phyloP scores from a whole-genome alignment of 2,329 filamentous ascomycete species.

The Penicillium sp. region DNA sequence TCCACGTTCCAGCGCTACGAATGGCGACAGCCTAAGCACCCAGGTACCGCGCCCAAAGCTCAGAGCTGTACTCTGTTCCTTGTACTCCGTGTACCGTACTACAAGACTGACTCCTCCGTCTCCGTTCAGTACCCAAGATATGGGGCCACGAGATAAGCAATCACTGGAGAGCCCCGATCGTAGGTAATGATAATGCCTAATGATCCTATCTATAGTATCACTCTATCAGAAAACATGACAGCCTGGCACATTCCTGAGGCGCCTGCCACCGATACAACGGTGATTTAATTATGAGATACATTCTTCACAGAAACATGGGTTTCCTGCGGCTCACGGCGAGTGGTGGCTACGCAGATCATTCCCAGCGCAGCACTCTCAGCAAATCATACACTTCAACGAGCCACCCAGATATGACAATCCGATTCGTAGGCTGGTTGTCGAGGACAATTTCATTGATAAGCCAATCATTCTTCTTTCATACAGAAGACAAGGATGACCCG shows the following conservation, averaged over 20 bases:
- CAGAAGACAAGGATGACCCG: not conserved
- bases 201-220: not conserved
- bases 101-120: not conserved
- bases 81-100: not conserved
- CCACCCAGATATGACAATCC: not conserved
- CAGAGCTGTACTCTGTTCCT: not conserved
- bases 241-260: slow-evolving; percentile 20
- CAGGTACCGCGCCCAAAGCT: not conserved
- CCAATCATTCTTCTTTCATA: not conserved
- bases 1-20: not conserved
- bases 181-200: not conserved
- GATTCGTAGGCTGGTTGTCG: not conserved
- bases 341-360: not conserved
- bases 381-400: not conserved
- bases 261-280: not conserved
- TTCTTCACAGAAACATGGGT: slow-evolving; percentile 19
- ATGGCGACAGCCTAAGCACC: not conserved
- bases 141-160: not conserved
- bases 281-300: not conserved
- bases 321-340: slow-evolving; percentile 18
- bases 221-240: slow-evolving; percentile 9
- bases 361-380: not conserved
- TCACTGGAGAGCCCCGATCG: not conserved
- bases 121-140: not conserved
- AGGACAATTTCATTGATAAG: not conserved